Conservation (phyloP, 371 early-diverging fungal genomes). For the Mortierella sp. region DNA sequence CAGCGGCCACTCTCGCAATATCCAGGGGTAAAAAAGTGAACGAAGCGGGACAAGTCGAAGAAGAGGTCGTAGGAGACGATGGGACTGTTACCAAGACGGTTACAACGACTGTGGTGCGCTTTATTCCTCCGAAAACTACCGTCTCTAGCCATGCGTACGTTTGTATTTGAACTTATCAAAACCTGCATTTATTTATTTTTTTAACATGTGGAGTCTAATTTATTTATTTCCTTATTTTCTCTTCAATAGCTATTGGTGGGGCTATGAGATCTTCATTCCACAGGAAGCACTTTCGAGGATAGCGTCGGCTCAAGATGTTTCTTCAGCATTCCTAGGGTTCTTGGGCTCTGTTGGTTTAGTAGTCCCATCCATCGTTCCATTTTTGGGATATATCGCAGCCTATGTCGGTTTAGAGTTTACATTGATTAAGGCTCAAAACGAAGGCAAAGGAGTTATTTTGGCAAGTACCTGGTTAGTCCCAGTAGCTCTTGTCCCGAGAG, state of each 20-base stretch:
- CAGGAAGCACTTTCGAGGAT: conserved; percentile 47
- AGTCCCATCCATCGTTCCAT: conserved; percentile 50
- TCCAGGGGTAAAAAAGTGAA: not conserved
- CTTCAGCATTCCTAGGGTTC: conserved; percentile 44
- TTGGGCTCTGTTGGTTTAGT: conserved; percentile 47
- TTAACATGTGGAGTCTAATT: not conserved
- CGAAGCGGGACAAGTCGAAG: conserved; percentile 1
- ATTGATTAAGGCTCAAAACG: conserved; percentile 54
- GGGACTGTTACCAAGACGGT: conserved; percentile 10
- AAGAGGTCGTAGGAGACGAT: not conserved
- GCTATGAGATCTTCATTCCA: conserved; percentile 53
- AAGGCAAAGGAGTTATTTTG: conserved; percentile 49
- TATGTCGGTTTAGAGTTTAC: conserved; percentile 54
- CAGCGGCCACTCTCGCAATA: conserved; percentile 34
- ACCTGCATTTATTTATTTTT: too few species aligned
- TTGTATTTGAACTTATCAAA: not conserved
- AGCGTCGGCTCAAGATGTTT: conserved; percentile 51
- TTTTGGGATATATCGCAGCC: conserved; percentile 52
- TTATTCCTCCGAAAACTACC: conserved; percentile 29
- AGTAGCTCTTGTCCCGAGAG: conserved; percentile 47
- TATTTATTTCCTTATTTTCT: not conserved
- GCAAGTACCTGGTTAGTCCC: conserved; percentile 55
- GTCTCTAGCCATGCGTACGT: conserved; percentile 51
- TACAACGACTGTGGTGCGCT: conserved; percentile 30
- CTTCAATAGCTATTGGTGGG: conserved; percentile 43